Evolutionary conservation across 306 rosid genomes (phyloP), one percentile per base, ranked within the genome.

Genomic region (Malus orientalis): DNA sequence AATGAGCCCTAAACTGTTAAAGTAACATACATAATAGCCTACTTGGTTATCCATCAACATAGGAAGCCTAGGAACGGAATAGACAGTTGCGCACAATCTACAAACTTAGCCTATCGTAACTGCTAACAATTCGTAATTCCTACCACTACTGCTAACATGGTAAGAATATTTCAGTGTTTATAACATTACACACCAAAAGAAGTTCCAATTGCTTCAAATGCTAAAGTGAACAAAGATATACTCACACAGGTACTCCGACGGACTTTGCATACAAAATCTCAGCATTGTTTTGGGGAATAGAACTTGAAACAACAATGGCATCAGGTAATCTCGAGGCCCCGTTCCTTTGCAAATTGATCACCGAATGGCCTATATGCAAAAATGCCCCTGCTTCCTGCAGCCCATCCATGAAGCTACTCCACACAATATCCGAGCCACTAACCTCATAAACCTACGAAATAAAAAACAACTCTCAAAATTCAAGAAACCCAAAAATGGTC

Each of bases 381-480:
- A 23, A 11, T 4, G 79, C 85, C 47, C 85, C 76, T 3, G 82
- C 77, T 38, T 71, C 74, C 45, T 71, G 81, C 19, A 83, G 70
- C 23, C 76, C 59, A 5, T 83, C 69, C 81, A 76, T 71, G 79
- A 66, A 83, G 76, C 86, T 76, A 76, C 71, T 83, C 84, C 81
- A 75, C 25, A 0, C 64, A 29, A 76, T 57, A 58, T 83, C 83
- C 9, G 83, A 83, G 63, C 83, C 86, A 60, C 76, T 71, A 36
- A 75, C 86, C 79, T 79, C 86, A 47, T 58, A 75, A 14, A 81
- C 86, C 81, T 79, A 80, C 54, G 23, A 36, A 16, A 61, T 38
- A 54, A 40, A 55, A 3, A 45, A 53, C 25, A 25, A 36, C 8
- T 36, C 25, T 42, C 1, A 19, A 23, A n/a, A 30, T 54, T 18